These are phyloP conservation scores for Bolboschoenus planiculmis DNA, from an alignment of 176 grass and related monocot genomes.

Conservation along the genomic window DNA sequence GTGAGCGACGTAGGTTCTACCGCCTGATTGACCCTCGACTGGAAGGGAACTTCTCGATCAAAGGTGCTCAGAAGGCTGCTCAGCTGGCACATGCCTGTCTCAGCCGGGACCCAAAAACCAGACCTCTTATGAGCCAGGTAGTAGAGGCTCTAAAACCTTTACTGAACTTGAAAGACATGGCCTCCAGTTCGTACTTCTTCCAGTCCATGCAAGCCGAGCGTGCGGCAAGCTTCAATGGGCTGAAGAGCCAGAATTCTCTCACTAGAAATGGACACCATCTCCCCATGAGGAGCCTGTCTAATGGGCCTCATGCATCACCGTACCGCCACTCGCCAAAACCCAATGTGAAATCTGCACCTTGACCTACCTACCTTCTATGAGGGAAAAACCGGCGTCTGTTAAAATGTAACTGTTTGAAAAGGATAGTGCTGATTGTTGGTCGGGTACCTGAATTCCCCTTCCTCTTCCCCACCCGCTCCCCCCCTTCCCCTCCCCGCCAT, in stretches of 20 bases:
- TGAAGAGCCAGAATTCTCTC: constrained; percentile 61
- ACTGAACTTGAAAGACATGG: constrained; percentile 84
- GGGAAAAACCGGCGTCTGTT: background rate
- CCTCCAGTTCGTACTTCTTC: constrained; percentile 67
- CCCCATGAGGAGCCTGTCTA: constrained; percentile 73
- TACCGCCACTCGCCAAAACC: constrained; percentile 72
- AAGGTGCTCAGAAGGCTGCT: constrained; percentile 60
- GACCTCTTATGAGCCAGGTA: constrained; percentile 94
- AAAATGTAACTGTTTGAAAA: constrained; percentile 20
- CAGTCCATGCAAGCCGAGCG: constrained; percentile 84
- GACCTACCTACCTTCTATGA: background rate
- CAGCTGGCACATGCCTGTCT: constrained; percentile 65
- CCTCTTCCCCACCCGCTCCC: background rate
- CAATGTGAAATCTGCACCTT: constrained; percentile 41
- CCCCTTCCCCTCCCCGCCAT: background rate
- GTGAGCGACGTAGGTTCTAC: constrained; percentile 63
- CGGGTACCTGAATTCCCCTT: background rate
- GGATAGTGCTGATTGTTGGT: constrained; percentile 22
- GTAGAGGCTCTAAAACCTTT: constrained; percentile 90
- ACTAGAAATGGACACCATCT: constrained; percentile 48
- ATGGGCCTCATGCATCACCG: constrained; percentile 67
- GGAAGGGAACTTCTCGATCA: constrained; percentile 68
- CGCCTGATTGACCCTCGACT: constrained; percentile 65
- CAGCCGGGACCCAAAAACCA: constrained; percentile 52
- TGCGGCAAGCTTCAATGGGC: constrained; percentile 38